Percentiles rank a stretch among this genome's conserved stretches.
phyloP scores from a whole-genome alignment of 768 basidiomycete genomes.

The Coprinellus micaceus region DNA sequence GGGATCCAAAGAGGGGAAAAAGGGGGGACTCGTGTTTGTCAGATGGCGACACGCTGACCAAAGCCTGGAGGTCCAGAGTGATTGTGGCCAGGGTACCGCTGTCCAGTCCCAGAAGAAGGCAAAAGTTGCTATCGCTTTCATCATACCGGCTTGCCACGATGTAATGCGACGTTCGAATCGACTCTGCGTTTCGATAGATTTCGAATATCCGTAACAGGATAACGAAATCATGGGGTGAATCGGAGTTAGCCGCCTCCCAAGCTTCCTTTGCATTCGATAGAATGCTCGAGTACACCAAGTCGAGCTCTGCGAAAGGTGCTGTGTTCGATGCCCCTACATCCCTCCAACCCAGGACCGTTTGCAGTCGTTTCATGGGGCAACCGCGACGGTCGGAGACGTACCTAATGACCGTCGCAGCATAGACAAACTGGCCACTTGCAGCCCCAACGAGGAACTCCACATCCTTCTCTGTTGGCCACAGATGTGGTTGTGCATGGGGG shows the following conservation, averaged over 20 bases:
- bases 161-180: no score
- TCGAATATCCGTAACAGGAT: neutral
- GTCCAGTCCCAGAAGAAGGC: no score
- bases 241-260: neutral
- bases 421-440: conserved; percentile 14
- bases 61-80: no score
- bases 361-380: neutral
- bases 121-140: no score
- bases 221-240: neutral
- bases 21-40: no score
- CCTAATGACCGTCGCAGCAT: conserved; percentile 8
- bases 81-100: no score
- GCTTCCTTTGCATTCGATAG: neutral
- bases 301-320: conserved; percentile 4
- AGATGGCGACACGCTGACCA: no score
- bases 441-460: conserved; percentile 6
- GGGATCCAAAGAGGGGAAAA: no score
- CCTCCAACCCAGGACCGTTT: neutral
- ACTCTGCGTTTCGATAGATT: no score
- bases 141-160: no score
- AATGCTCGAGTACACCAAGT: conserved; percentile 2
- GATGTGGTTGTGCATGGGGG: neutral
- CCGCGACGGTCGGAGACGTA: conserved; percentile 13
- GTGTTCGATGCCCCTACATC: neutral
- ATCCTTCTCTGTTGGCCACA: conserved; percentile 12